phyloP scores from a whole-genome alignment of 78 protist species.

The Diacronema lutheri region DNA sequence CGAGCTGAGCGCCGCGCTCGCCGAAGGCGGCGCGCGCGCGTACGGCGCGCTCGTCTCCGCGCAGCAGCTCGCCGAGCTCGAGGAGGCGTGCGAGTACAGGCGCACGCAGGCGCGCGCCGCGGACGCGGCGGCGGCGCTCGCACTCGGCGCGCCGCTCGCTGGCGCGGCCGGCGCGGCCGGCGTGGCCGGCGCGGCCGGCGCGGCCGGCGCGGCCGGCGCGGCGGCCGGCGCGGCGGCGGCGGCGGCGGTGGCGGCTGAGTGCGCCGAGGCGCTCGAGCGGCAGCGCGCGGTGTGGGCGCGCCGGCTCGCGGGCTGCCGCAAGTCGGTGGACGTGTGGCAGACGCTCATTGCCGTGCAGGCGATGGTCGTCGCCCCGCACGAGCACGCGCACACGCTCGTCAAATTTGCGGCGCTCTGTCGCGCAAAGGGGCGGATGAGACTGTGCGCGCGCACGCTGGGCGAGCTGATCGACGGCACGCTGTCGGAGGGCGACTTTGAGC shows the following conservation, averaged over 20 bases:
- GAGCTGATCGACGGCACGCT: too few species aligned
- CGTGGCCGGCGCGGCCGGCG: too few species aligned
- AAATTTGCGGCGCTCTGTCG: constrained; percentile 18
- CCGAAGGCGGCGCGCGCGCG: constrained; percentile 82
- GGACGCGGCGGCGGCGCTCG: not conserved
- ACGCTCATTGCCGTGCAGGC: not conserved
- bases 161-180: not conserved
- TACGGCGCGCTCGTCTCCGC: constrained; percentile 40
- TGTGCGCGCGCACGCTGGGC: too few species aligned
- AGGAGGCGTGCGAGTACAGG: constrained; percentile 77
- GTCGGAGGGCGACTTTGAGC: too few species aligned
- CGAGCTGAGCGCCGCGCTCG: constrained; percentile 80
- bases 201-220: too few species aligned
- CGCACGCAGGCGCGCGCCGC: not conserved
- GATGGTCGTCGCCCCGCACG: not conserved
- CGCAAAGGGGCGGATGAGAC: not conserved
- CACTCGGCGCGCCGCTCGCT: not conserved
- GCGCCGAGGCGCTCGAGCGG: too few species aligned
- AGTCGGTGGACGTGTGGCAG: constrained; percentile 18
- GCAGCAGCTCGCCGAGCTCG: constrained; percentile 82
- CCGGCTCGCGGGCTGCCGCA: not conserved
- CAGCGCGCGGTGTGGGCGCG: not conserved
- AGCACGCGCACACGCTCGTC: not conserved
- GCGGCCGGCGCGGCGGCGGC: too few species aligned
- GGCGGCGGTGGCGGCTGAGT: too few species aligned